A percentile compares a stretch with the other conserved stretches of the same genome.
Conservation (phyloP, 108 stramenopile species). For the Cyclotella choctawhatcheeana region DNA sequence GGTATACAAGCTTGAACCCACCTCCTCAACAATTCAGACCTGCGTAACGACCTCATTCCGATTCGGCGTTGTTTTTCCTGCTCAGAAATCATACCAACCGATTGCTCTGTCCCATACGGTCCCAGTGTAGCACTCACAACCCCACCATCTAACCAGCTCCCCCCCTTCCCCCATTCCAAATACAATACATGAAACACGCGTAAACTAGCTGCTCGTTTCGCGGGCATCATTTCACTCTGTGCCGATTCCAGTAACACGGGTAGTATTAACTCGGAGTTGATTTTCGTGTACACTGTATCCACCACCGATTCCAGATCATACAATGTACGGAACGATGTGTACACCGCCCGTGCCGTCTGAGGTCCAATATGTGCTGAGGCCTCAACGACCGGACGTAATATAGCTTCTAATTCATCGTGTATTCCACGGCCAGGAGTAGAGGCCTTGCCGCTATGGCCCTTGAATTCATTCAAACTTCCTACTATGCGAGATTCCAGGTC, state of each 20-base stretch:
- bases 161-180: slow-evolving; percentile 71
- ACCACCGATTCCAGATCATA: slow-evolving; percentile 67
- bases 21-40: slow-evolving; percentile 74
- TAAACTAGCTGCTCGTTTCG: slow-evolving; percentile 73
- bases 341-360: slow-evolving; percentile 58
- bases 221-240: slow-evolving; percentile 74
- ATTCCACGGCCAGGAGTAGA: slow-evolving; percentile 20
- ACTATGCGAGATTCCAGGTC: slow-evolving; percentile 81
- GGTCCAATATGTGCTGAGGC: slow-evolving; percentile 84
- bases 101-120: slow-evolving; percentile 48
- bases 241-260: slow-evolving; percentile 82
- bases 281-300: slow-evolving; percentile 74
- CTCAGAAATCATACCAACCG: slow-evolving; percentile 22
- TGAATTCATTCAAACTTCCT: slow-evolving; percentile 75
- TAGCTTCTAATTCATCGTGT: slow-evolving; percentile 71
- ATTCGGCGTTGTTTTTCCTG: slow-evolving; percentile 38
- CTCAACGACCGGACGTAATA: slow-evolving; percentile 81
- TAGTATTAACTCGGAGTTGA: slow-evolving; percentile 74
- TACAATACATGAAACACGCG: slow-evolving; percentile 75
- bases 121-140: slow-evolving; percentile 41
- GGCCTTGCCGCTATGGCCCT: slow-evolving; percentile 63
- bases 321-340: slow-evolving; percentile 49
- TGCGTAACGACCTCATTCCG: slow-evolving; percentile 62
- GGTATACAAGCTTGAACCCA: slow-evolving; percentile 80
- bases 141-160: slow-evolving; percentile 73